Percentiles rank a stretch among this genome's conserved stretches.
Evolutionary conservation across 2,329 filamentous ascomycete genomes (phyloP).

Genomic region (Apiospora pterosperma): DNA sequence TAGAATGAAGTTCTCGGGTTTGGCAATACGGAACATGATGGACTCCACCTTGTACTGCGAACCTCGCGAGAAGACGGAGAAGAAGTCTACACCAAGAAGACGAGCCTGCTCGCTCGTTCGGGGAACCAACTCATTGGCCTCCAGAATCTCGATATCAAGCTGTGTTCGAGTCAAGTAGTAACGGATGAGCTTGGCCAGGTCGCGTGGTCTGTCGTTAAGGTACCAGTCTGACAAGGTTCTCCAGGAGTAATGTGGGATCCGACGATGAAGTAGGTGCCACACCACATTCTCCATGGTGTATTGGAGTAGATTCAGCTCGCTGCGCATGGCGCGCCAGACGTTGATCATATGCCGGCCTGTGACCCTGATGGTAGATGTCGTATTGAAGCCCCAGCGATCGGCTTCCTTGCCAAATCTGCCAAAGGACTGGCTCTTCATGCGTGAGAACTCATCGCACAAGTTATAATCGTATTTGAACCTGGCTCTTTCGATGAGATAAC

Average conservation of each 20-base stretch:
- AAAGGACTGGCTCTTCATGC: conserved; percentile 80
- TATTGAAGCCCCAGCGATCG: conserved; percentile 91
- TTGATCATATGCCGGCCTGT: conserved; percentile 96
- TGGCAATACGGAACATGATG: conserved; percentile 97
- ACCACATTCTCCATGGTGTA: conserved; percentile 96
- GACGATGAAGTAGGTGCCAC: conserved; percentile 82
- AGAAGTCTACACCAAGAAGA: conserved; percentile 91
- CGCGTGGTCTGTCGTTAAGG: conserved; percentile 60
- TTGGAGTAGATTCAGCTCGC: conserved; percentile 86
- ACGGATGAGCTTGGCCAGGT: conserved; percentile 70
- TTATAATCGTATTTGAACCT: conserved; percentile 84
- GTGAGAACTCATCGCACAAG: conserved; percentile 85
- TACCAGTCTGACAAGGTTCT: conserved; percentile 82
- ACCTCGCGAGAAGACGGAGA: conserved; percentile 89
- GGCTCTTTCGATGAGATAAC: conserved; percentile 89
- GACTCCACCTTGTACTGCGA: conserved; percentile 99
- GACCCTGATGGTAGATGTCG: conserved; percentile 87
- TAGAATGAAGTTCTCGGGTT: conserved; percentile 90
- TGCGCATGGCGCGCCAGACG: conserved; percentile 92
- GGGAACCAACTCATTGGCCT: conserved; percentile 82
- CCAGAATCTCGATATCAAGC: conserved; percentile 85
- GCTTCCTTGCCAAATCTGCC: conserved; percentile 82
- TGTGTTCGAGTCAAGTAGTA: conserved; percentile 76
- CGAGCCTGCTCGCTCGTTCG: conserved; percentile 93
- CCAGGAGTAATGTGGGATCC: conserved; percentile 85